These are phyloP conservation scores for Reutealis trisperma DNA, from an alignment of 345 rosid species.

Conservation along the genomic window DNA sequence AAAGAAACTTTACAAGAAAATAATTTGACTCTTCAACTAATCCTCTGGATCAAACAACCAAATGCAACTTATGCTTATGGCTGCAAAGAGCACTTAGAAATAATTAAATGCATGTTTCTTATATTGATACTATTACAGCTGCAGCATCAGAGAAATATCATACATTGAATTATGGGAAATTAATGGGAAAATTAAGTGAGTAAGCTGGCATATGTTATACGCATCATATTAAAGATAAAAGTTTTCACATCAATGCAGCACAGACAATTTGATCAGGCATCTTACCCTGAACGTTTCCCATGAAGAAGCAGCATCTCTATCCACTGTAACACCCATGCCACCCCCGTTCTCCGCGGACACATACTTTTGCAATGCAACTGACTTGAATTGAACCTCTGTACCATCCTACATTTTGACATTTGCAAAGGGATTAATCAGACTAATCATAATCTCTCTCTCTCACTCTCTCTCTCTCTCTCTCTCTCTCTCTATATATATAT, in stretches of 20 bases:
- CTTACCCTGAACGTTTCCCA: constrained; percentile 78
- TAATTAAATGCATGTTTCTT: neutral
- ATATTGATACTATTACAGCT: neutral
- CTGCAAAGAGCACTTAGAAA: neutral
- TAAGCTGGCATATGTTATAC: neutral
- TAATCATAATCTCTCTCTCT: no score
- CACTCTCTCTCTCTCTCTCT: no score
- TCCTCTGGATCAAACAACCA: neutral
- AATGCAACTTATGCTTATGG: neutral
- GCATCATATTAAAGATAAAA: neutral
- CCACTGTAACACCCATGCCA: constrained; percentile 52
- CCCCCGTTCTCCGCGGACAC: constrained; percentile 70
- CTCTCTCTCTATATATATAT: no score
- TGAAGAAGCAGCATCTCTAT: constrained; percentile 53
- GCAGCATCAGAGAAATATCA: neutral
- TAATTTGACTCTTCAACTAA: neutral
- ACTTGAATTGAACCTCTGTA: constrained; percentile 65
- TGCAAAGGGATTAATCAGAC: neutral
- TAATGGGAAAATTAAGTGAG: neutral
- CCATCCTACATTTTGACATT: constrained; percentile 55
- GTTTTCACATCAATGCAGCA: neutral
- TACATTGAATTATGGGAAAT: neutral
- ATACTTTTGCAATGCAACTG: constrained; percentile 55
- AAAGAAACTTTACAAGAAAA: neutral
- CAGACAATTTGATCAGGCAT: constrained; percentile 6